Evolutionary conservation across 352 stramenopile genomes (phyloP), one percentile per base, ranked within the genome.

Genomic region (Phytopythium oedochilum): DNA sequence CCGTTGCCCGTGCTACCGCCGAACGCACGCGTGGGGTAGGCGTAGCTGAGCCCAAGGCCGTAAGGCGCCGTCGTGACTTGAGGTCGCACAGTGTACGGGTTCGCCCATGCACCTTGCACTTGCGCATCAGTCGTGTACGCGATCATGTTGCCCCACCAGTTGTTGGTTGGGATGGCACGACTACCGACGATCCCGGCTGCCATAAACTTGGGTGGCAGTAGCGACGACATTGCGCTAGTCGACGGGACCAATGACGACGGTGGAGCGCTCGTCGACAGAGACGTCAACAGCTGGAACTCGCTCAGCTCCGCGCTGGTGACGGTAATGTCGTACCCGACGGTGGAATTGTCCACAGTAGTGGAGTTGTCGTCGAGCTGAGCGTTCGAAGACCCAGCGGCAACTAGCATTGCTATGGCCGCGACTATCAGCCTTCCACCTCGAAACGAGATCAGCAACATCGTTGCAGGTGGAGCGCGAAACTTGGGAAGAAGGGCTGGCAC

Each of bases 91-190:
- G 65, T 73, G 62, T 83, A 90, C 48, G 79, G 79, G 47, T 90
- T 90, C 3, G 71, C 70, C 79, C 79, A 90, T 26, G 80, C 75
- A 2, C 74, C 71, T 26, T 83, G 60, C 39, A 85, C 59, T 17
- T 63, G 23, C 2, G 71, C 38, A 18, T 62, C 26, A 55, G 57
- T 25, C 6, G 59, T 66, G 32, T 66, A 51, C 35, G 65, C 72
- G 55, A 89, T 89, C 22, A 89, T 64, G 58, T 88, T 89, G 44
- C 74, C 76, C 79, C 79, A 89, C 79, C 79, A 89, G 50, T 84
- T 71, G 58, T 89, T 89, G 25, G 79, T 89, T 20, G 77, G 77
- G 44, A 87, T 84, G 17, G 75, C 46, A 11, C 64, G 70, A 6
- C 57, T 70, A 25, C 72, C 75, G 26, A 83, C 64, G 18, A 78